A percentile compares a stretch with the other conserved stretches of the same genome.
Conservation (phyloP, 768 basidiomycete species). For the Boletellus emodensis region DNA sequence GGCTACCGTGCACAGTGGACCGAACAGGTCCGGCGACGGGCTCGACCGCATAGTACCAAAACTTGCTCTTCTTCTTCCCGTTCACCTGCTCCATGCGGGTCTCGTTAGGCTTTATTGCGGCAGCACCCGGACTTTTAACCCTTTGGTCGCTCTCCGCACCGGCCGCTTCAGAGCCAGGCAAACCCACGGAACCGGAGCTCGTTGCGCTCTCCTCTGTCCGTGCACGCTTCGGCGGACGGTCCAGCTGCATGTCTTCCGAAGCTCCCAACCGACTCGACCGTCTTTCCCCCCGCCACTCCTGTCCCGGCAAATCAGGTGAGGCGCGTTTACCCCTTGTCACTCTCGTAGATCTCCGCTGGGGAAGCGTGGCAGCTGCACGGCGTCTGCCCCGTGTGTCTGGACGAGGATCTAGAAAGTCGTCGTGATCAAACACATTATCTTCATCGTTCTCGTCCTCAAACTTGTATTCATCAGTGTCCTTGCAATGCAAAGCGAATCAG, state of each 20-base stretch:
- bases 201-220: slow-evolving; percentile 71
- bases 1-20: slow-evolving; percentile 11
- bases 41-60: slow-evolving; percentile 87
- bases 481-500: slow-evolving; percentile 17
- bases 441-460: slow-evolving; percentile 66
- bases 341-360: slow-evolving; percentile 54
- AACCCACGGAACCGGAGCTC: slow-evolving; percentile 44
- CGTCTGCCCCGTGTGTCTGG: slow-evolving; percentile 43
- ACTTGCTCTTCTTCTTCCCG: slow-evolving; percentile 83
- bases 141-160: slow-evolving; percentile 36
- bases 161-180: slow-evolving; percentile 24
- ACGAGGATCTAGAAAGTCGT: slow-evolving; percentile 36
- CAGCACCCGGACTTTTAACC: slow-evolving; percentile 54
- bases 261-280: slow-evolving; percentile 67
- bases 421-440: slow-evolving; percentile 48
- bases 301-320: slow-evolving; percentile 45
- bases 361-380: slow-evolving; percentile 32
- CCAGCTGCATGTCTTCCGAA: slow-evolving; percentile 46
- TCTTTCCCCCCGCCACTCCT: slow-evolving; percentile 70
- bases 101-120: slow-evolving; percentile 68
- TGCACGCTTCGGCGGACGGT: slow-evolving; percentile 62
- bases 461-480: slow-evolving; percentile 63
- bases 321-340: slow-evolving; percentile 49
- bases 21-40: slow-evolving; percentile 41
- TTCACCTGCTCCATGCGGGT: slow-evolving; percentile 70